Base-by-base conservation (phyloP, 768 basidiomycete species). In the Amanita inopinata region DNA sequence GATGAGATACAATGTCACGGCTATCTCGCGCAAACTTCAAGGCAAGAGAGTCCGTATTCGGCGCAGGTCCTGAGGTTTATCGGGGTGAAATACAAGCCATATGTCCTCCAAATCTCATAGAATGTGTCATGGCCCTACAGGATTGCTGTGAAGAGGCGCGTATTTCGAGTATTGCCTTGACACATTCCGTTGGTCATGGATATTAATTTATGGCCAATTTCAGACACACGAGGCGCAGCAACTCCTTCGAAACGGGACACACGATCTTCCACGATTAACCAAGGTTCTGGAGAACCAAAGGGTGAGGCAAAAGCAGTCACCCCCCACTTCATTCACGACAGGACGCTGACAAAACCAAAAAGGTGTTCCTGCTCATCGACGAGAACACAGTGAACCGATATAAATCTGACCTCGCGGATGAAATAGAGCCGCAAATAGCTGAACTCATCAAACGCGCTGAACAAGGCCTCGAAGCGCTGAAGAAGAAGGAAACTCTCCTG, bases 141-240 rank as follows among this genome's bases (percentile, higher is more conserved):
- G 81, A 85, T 50, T 86, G 84, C 51, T 87, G 83, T 53, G 80
- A 85, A 56, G 80, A 86, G 76, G 81, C 77, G 46, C 40, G 61
- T 42, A 47, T 28, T 3, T 33, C 25, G 20, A 34, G 3, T 36
- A 18, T 34, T 6, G 5, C 41, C n/a, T n/a, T n/a, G n/a, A n/a
- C n/a, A n/a, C n/a, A n/a, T 15, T 18, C 30, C n/a, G 11, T 28
- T 37, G 2, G 30, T 33, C 2, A 38, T 38, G 32, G 35, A 48
- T 35, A 50, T 3, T 28, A 31, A 36, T 18, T 33, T 25, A 22
- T 5, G 22, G 9, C 34, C 6, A 28, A 22, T 27, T 34, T 17
- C 46, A 87, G 82, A 75, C 77, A 18, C 64, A 74, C 48, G 82
- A 82, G 56, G 76, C 82, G 7, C 81, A 87, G 45, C 64, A 74